Evolutionary conservation across 164 flowering plant species (phyloP).

Genomic region (Hamamelis virginiana): DNA sequence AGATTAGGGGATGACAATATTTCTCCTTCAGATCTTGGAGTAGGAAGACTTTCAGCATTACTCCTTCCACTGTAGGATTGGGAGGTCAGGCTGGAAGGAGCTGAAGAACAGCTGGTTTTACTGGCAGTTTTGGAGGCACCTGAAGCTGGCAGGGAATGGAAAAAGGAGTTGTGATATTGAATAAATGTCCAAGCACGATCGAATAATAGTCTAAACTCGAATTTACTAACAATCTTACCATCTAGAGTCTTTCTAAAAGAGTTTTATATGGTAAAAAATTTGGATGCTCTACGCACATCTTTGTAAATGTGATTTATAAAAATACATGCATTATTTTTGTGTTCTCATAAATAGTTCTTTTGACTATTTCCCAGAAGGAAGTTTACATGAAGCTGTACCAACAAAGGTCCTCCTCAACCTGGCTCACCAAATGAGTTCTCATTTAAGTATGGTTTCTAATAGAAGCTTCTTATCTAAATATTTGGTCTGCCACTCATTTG

Average conservation of each 20-base stretch:
- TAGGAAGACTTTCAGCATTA: conserved; percentile 36
- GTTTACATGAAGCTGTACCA: no score
- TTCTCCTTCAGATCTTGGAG: conserved; percentile 73
- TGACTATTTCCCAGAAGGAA: no score
- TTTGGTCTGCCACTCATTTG: no score
- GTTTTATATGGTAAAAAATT: no score
- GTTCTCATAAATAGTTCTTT: no score
- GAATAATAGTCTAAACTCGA: neutral
- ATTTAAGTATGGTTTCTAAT: no score
- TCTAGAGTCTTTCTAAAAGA: neutral
- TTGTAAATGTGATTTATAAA: no score
- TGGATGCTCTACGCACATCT: no score
- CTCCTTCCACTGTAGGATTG: conserved; percentile 13
- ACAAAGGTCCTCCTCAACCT: no score
- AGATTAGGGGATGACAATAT: conserved; percentile 61
- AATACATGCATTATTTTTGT: no score
- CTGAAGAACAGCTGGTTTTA: conserved; percentile 39
- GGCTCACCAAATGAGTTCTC: no score
- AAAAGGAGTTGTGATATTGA: neutral
- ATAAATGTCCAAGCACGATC: neutral
- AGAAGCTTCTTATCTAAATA: no score
- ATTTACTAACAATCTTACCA: neutral
- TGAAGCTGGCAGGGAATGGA: conserved; percentile 15
- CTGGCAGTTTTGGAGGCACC: conserved; percentile 41
- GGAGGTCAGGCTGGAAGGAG: conserved; percentile 2